Conservation (phyloP, 1,284 basidiomycete genomes). For the Schizophyllum amplum region DNA sequence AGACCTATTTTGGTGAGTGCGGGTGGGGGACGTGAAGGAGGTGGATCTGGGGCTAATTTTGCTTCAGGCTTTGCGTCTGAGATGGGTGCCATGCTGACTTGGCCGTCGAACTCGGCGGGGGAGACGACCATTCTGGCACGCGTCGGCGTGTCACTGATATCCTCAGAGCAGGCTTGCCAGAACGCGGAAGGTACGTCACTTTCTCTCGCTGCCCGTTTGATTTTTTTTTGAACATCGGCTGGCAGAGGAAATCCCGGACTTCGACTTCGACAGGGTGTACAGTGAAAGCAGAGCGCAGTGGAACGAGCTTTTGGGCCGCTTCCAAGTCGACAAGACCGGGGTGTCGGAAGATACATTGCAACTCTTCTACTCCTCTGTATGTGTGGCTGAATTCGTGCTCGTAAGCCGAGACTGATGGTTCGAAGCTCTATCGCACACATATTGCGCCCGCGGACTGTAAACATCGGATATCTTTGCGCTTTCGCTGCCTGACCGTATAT, state of each 20-base stretch:
- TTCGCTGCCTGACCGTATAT: constrained; percentile 1
- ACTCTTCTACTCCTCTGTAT: constrained; percentile 53
- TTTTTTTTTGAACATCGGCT: neutral
- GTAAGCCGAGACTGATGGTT: neutral
- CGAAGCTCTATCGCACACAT: constrained; percentile 53
- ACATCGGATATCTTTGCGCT: constrained; percentile 11
- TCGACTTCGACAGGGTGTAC: constrained; percentile 42
- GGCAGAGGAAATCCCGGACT: constrained; percentile 49
- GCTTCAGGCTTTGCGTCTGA: constrained; percentile 27
- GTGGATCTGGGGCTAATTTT: neutral
- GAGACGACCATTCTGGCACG: constrained; percentile 40
- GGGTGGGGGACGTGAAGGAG: neutral
- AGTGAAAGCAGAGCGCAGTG: constrained; percentile 37
- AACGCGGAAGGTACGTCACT: constrained; percentile 30
- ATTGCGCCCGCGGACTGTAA: constrained; percentile 60
- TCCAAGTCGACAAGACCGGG: constrained; percentile 43
- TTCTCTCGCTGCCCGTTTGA: too few species aligned
- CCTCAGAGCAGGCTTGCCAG: constrained; percentile 46
- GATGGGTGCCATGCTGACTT: constrained; percentile 41
- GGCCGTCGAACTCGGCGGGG: neutral
- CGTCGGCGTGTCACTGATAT: constrained; percentile 55
- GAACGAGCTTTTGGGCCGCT: constrained; percentile 46
- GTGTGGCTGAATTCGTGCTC: constrained; percentile 8
- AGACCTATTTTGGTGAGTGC: constrained; percentile 38
- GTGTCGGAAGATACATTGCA: constrained; percentile 41